Conservation (phyloP, 1,284 basidiomycete genomes). For the Puccinia horiana region DNA sequence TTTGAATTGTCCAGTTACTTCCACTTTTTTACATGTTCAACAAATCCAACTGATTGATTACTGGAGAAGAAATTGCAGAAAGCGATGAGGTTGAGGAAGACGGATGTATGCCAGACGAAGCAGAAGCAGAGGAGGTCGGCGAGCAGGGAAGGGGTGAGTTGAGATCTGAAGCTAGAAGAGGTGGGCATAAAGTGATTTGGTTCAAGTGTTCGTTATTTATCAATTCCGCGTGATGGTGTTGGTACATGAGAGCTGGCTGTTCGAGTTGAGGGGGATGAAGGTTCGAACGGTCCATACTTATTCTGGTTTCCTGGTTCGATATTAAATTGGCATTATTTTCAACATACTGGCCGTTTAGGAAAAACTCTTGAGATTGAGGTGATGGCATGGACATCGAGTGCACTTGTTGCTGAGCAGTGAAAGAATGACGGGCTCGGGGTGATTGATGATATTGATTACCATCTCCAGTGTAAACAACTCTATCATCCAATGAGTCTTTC, state of each 20-base stretch:
- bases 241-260: background rate
- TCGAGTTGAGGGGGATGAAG: background rate
- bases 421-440: background rate
- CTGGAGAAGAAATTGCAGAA: conserved; percentile 3
- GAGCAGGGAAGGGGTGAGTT: conserved; percentile 17
- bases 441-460: conserved; percentile 1
- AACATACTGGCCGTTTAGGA: background rate
- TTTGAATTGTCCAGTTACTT: conserved; percentile 10
- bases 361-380: background rate
- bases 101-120: conserved; percentile 6
- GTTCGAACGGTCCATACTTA: background rate
- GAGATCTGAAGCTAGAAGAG: conserved; percentile 1
- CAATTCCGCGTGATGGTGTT: background rate
- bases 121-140: background rate
- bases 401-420: background rate
- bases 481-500: conserved; percentile 10
- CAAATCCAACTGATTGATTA: background rate
- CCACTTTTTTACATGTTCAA: conserved; percentile 16
- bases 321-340: conserved; percentile 1
- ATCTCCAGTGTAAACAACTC: conserved; percentile 35
- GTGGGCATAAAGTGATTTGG: conserved; percentile 21
- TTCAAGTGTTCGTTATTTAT: conserved; percentile 23
- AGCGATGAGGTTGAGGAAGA: conserved; percentile 4
- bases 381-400: background rate
- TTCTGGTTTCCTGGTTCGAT: background rate